Evolutionary conservation across 371 early-diverging fungal genomes (phyloP), one percentile per base, ranked within the genome.

Genomic region (Lichtheimia ornata): DNA sequence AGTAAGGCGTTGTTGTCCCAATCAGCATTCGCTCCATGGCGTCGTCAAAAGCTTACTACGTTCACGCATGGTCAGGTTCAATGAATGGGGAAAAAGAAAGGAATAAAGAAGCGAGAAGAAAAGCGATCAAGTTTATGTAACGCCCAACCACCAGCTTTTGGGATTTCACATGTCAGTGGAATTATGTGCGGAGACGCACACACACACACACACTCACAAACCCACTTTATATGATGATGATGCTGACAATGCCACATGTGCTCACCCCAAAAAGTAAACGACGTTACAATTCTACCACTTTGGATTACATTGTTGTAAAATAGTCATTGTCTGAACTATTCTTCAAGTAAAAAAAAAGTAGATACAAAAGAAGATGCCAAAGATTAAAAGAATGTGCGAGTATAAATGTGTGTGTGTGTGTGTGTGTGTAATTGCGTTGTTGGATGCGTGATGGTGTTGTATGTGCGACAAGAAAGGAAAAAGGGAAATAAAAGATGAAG

Each of bases 81-180:
- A 47, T n/a, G 47, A n/a, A 11, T 5, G 47, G 12, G 9, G 12
- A 9, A 2, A 5, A 7, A 47, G 9, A 3, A 47, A 47, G 9
- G 47, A 47, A 22, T 22, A 22, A 13, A 47, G 47, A 22, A 7
- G 14, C 14, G 9, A 47, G 14, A 11, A 17, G 14, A 11, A 45
- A 18, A n/a, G 18, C n/a, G 22, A 18, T n/a, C 47, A 15, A 47
- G 47, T 47, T 22, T 47, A 22, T 47, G 22, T 22, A 22, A 22
- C 22, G 47, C 47, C 47, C 47, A 47, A n/a, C 47, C n/a, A 47
- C n/a, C 47, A 47, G 5, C 11, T 47, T n/a, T 47, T 47, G 47
- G 22, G 47, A n/a, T 7, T 47, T 47, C 47, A 47, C 47, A 47
- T 47, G 47, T 22, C 22, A 47, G 22, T 22, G 18, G 3, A 11